Conservation (phyloP, 2,329 filamentous ascomycete genomes). For the Drechslerella stenobrocha region DNA sequence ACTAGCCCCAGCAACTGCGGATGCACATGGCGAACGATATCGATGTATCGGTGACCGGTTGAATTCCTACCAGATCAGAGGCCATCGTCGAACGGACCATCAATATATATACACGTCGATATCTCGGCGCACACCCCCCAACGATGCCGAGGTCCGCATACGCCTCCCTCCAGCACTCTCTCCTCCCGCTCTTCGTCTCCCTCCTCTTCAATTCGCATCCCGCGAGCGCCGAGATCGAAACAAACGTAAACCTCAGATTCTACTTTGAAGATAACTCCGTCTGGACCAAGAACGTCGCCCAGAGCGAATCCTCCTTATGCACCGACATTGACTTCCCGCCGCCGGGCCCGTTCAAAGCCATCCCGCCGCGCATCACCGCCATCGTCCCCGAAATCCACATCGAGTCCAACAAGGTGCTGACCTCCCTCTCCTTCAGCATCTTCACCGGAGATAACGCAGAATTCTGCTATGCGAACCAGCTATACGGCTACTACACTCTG, state of each 20-base stretch:
- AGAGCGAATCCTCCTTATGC: constrained; percentile 5
- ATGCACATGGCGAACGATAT: no score
- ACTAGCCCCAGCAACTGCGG: no score
- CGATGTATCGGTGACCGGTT: no score
- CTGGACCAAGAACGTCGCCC: background rate
- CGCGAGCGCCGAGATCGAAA: constrained; percentile 2
- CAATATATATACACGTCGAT: no score
- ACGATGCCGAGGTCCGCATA: no score
- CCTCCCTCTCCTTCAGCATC: constrained; percentile 14
- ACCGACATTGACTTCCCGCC: constrained; percentile 16
- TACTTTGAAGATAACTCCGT: constrained; percentile 33
- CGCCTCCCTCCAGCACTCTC: no score
- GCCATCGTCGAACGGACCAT: no score
- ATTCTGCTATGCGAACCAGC: constrained; percentile 10
- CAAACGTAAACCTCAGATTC: constrained; percentile 20
- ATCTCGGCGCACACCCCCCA: no score
- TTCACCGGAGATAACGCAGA: constrained; percentile 10
- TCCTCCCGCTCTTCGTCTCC: background rate
- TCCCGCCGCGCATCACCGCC: constrained; percentile 2
- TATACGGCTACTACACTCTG: constrained; percentile 3
- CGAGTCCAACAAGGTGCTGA: background rate
- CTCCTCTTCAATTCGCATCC: background rate
- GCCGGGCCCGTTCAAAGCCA: no score
- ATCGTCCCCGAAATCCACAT: constrained; percentile 15
- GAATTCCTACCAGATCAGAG: no score